Conservation (phyloP, 352 stramenopile genomes). For the Phytophthora tubulina region DNA sequence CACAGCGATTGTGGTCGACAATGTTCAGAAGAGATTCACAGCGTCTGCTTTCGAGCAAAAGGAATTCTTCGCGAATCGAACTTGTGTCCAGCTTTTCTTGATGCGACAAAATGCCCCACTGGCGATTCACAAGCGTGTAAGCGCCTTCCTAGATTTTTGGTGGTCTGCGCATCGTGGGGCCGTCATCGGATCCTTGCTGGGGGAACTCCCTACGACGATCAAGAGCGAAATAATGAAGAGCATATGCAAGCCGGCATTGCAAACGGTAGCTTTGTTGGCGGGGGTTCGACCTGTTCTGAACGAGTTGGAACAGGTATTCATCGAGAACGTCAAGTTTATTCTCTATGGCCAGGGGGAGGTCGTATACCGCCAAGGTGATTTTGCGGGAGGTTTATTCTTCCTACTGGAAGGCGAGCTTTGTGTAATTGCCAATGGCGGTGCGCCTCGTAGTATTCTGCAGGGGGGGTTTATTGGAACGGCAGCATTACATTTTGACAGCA, state of each 20-base stretch:
- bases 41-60: constrained; percentile 80
- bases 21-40: constrained; percentile 82
- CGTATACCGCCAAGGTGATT: constrained; percentile 74
- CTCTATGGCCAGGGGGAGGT: constrained; percentile 74
- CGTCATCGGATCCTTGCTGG: constrained; percentile 64
- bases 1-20: constrained; percentile 76
- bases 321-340: constrained; percentile 76
- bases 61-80: constrained; percentile 69
- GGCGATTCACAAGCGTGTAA: constrained; percentile 70
- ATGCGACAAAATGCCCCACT: constrained; percentile 67
- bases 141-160: constrained; percentile 79
- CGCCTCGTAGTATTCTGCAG: constrained; percentile 51
- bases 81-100: constrained; percentile 74
- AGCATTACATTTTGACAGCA: constrained; percentile 48
- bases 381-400: constrained; percentile 65
- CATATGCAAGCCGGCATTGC: constrained; percentile 66
- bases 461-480: constrained; percentile 69
- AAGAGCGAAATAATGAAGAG: constrained; percentile 70
- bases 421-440: constrained; percentile 46
- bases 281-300: constrained; percentile 57
- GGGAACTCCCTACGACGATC: constrained; percentile 67
- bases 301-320: constrained; percentile 62
- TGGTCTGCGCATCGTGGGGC: constrained; percentile 76
- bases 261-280: constrained; percentile 58
- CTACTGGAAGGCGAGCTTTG: constrained; percentile 65